Evolutionary conservation across 164 flowering plant species (phyloP), one percentile per base, ranked within the genome.

Genomic region (Vitis rotundifolia): DNA sequence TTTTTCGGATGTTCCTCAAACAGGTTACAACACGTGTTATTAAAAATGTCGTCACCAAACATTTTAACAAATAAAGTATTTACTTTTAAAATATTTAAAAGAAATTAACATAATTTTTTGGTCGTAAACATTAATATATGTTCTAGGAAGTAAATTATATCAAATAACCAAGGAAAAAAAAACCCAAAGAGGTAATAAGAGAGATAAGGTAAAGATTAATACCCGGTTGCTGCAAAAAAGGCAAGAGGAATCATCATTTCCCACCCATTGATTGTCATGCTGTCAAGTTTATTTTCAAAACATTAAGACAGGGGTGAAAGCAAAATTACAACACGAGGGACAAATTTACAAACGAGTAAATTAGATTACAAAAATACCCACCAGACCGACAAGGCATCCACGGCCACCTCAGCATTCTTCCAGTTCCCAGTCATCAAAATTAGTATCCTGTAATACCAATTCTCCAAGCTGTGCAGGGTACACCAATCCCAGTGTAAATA

Each of bases 191-290:
- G 48, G 49, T 16, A 47, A 11, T 15, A 29, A 57, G 54, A 22
- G 11, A 0, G 14, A 22, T 52, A 31, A 11, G 55, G 22, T 2
- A 51, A 12, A 26, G 18, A 44, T n/a, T 57, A 37, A 6, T 80
- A 83, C 86, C 86, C 84, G 13, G 79, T 70, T 10, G 72, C 86
- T 29, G 86, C 82, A 11, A 80, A 78, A 73, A 83, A 83, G 7
- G 82, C 84, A 3, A 83, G 69, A 9, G 83, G 86, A 66, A 83
- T 76, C 84, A 83, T 83, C 71, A 78, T 56, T 51, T 83, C 80
- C 86, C 84, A 83, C 3, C 84, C 86, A 66, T 83, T 80, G 11
- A 83, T 80, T 4, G 62, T 74, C 84, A 83, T 83, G 79, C 86
- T 83, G 80, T 73, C 66, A 26, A 6, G 29, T 16, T 47, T 8